Evolutionary conservation across 169 alveolate species (phyloP), one percentile per base, ranked within the genome.

Genomic region (Plasmodium cynomolgi): DNA sequence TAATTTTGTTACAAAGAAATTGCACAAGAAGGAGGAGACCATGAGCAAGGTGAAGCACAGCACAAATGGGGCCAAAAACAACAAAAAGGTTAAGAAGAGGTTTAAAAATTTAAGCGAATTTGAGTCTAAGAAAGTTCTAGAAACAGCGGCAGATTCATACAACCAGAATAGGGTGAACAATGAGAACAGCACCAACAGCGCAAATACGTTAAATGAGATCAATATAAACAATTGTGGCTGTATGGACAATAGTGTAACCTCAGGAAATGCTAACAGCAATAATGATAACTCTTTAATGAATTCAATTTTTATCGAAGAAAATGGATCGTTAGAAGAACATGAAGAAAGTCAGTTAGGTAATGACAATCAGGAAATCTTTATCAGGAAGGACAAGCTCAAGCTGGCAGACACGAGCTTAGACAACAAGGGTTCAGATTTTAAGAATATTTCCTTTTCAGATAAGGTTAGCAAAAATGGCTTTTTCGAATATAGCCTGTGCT

Each of bases 401-500:
- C 56, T 11, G 34, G 33, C 9, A 11, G 77, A 44, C 37, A 33
- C 17, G 7, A 17, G 15, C 11, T 26, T 62, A 73, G 58, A 84
- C 50, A 82, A 84, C 23, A 71, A 84, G 1, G 74, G 7, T 1
- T 29, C 29, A 54, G 29, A 62, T 39, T 33, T 9, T 26, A 90
- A 79, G 26, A 58, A 47, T 71, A 84, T 11, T 62, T 81, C 31
- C 33, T n/a, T 39, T n/a, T 29, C 29, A 77, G 80, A 75, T 34
- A 75, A 34, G 39, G 54, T 54, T 26, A 26, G 73, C 20, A 81
- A 58, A 81, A 62, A 90, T 90, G 26, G 75, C 17, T 71, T 81
- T n/a, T 91, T 91, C 33, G 96, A 84, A 58, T 92, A 93, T 33
- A 39, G 91, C 41, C 73, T 91, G 31, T 56, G 94, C 54, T 77